Evolutionary conservation across 495 filamentous ascomycete genomes (phyloP).

Genomic region (Pyrenula massariospora): DNA sequence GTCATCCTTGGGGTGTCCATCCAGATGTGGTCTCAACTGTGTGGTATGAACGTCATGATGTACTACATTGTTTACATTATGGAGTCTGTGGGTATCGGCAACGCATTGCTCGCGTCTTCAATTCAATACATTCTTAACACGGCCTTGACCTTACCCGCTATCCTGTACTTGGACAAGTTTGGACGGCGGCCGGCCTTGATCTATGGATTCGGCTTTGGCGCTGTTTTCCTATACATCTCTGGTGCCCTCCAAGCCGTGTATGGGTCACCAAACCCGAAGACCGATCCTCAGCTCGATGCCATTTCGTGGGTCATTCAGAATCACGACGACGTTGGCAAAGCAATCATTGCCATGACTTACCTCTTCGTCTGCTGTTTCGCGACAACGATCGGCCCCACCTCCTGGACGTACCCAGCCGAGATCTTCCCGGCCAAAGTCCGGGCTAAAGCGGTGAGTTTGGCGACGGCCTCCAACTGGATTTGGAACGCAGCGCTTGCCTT

Average conservation of each 20-base stretch:
- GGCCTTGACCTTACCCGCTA: constrained; percentile 47
- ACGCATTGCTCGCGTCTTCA: constrained; percentile 55
- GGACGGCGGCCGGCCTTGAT: constrained; percentile 41
- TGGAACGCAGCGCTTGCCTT: constrained; percentile 32
- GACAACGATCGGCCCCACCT: constrained; percentile 19
- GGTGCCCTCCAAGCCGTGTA: constrained; percentile 47
- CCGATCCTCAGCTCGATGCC: constrained; percentile 22
- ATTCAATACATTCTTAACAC: constrained; percentile 76
- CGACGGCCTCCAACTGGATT: constrained; percentile 55
- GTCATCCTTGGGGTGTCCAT: constrained; percentile 60
- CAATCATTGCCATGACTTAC: constrained; percentile 52
- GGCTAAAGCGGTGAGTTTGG: constrained; percentile 52
- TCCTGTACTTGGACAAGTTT: constrained; percentile 43
- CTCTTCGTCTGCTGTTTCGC: constrained; percentile 54
- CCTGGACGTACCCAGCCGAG: constrained; percentile 57
- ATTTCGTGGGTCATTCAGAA: constrained; percentile 46
- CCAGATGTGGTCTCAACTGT: constrained; percentile 67
- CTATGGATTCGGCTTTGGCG: constrained; percentile 36
- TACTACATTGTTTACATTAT: constrained; percentile 72
- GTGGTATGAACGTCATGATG: constrained; percentile 71
- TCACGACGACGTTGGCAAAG: constrained; percentile 31
- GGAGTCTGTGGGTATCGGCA: constrained; percentile 46
- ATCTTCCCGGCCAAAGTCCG: constrained; percentile 56
- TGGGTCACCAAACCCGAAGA: constrained; percentile 33
- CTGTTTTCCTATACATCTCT: constrained; percentile 41